Evolutionary conservation across 2,329 filamentous ascomycete species (phyloP).

Genomic region (Botrytis elliptica): DNA sequence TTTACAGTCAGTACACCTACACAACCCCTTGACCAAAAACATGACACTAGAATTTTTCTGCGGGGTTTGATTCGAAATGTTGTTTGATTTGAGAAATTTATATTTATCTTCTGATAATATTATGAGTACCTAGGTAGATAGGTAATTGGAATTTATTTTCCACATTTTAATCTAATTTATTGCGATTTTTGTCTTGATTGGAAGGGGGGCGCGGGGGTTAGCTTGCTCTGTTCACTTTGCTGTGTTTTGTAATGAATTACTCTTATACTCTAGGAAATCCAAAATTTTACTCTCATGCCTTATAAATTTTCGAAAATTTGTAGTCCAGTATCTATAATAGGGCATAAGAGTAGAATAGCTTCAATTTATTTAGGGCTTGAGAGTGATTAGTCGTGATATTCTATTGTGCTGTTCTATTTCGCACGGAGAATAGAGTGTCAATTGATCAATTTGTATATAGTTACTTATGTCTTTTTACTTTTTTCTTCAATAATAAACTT

Average conservation of each 20-base stretch:
- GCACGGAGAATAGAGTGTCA: neutral
- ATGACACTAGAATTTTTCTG: too few relatives aligned
- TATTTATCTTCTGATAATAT: too few relatives aligned
- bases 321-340: neutral
- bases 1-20: neutral
- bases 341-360: neutral
- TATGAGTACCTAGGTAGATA: too few relatives aligned
- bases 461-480: neutral
- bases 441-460: neutral
- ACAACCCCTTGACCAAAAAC: too few relatives aligned
- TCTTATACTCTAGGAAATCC: neutral
- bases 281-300: neutral
- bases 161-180: fast-evolving
- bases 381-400: neutral
- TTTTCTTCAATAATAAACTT: neutral
- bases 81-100: too few relatives aligned
- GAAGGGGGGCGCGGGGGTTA: too few relatives aligned
- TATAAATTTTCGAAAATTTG: too few relatives aligned
- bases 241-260: neutral
- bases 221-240: neutral
- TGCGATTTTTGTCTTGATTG: neutral
- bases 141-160: too few relatives aligned
- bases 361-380: too few relatives aligned
- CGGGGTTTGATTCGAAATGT: too few relatives aligned
- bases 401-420: neutral